Evolutionary conservation across 1,139 yeast genomes (phyloP).

Genomic region (Saccharomyces hybrid): DNA sequence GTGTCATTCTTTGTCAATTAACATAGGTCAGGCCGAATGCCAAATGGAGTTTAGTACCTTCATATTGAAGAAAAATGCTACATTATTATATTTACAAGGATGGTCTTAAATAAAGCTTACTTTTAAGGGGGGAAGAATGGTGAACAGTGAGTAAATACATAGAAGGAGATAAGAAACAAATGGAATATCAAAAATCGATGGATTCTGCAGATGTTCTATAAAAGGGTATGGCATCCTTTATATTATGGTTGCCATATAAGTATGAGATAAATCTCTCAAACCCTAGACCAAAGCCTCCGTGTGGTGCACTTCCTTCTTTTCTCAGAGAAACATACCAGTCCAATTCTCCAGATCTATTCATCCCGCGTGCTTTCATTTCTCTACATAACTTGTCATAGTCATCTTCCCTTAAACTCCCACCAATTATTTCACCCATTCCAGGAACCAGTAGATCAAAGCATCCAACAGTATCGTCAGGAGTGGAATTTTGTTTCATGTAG

Average conservation of each 20-base stretch:
- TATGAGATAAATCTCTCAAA: slow-evolving; percentile 78
- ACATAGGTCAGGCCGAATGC: neutral
- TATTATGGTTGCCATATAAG: slow-evolving; percentile 56
- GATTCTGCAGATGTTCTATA: slow-evolving; percentile 41
- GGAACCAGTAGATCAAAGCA: slow-evolving; percentile 88
- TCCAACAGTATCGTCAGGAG: slow-evolving; percentile 55
- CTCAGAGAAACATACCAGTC: slow-evolving; percentile 78
- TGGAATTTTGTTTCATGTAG: slow-evolving; percentile 59
- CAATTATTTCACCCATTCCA: slow-evolving; percentile 87
- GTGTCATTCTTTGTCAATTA: neutral
- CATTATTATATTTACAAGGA: too few species aligned
- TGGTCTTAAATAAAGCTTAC: too few species aligned
- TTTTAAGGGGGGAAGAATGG: too few species aligned
- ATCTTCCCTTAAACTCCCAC: slow-evolving; percentile 90
- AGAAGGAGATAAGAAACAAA: too few species aligned
- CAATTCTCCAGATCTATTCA: slow-evolving; percentile 50
- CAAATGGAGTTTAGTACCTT: neutral
- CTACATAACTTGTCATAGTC: slow-evolving; percentile 40
- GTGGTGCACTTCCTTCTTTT: slow-evolving; percentile 76
- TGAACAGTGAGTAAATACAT: too few species aligned
- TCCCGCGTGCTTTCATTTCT: slow-evolving; percentile 46
- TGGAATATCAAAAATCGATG: slow-evolving; percentile 4
- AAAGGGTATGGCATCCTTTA: slow-evolving; percentile 82
- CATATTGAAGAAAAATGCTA: too few species aligned
- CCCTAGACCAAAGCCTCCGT: slow-evolving; percentile 97